Conservation (phyloP, 352 stramenopile genomes). For the Thalassiosira allenii region DNA sequence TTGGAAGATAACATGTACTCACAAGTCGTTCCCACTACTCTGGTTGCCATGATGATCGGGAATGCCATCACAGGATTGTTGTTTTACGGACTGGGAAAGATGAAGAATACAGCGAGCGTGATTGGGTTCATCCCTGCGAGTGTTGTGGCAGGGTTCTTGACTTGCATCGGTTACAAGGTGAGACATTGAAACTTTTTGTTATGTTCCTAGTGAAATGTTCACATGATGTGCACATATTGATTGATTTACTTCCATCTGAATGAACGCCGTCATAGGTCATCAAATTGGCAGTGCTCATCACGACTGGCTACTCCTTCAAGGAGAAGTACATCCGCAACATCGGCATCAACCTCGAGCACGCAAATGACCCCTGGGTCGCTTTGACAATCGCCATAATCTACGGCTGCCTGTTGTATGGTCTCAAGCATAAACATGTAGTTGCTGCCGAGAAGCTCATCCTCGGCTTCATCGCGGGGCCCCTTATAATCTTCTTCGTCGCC, state of each 20-base stretch:
- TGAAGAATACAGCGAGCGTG: constrained; percentile 23
- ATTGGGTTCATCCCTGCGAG: constrained; percentile 23
- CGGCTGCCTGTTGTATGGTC: background rate
- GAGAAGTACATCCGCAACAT: constrained; percentile 24
- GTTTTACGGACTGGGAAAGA: constrained; percentile 17
- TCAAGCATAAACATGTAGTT: background rate
- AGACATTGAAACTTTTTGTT: too few relatives aligned
- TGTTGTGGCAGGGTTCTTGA: constrained; percentile 25
- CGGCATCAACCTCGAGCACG: background rate
- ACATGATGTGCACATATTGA: background rate
- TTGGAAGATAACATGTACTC: background rate
- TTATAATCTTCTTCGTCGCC: constrained; percentile 14
- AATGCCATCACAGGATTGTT: constrained; percentile 8
- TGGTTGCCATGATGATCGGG: constrained; percentile 22
- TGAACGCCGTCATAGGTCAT: too few relatives aligned
- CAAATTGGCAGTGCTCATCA: constrained; percentile 19
- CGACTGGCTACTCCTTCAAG: constrained; percentile 19
- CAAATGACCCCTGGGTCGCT: constrained; percentile 17
- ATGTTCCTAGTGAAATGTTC: too few relatives aligned
- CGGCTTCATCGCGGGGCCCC: constrained; percentile 11
- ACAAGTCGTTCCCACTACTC: constrained; percentile 9
- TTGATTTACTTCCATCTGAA: too few relatives aligned
- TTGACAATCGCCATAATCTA: background rate
- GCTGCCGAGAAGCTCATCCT: constrained; percentile 20
- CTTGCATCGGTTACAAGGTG: constrained; percentile 28